These are phyloP conservation scores for Annona cherimola DNA, from an alignment of 164 flowering plant genomes.

Conservation along the genomic window DNA sequence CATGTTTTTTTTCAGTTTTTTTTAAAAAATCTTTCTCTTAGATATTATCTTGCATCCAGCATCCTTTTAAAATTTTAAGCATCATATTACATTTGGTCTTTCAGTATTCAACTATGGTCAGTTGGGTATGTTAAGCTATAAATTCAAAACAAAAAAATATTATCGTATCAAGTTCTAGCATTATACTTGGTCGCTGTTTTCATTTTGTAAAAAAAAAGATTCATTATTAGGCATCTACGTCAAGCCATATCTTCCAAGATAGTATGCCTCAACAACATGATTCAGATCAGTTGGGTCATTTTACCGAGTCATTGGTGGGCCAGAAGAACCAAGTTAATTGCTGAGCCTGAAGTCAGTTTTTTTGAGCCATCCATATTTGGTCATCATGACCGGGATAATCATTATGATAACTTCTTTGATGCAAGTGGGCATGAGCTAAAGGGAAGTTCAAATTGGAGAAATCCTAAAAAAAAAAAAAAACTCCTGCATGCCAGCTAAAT, in stretches of 20 bases:
- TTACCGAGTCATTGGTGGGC: constrained; percentile 78
- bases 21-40: too few relatives aligned
- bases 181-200: too few relatives aligned
- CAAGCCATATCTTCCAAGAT: constrained; percentile 48
- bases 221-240: constrained; percentile 67
- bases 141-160: too few relatives aligned
- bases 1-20: too few relatives aligned
- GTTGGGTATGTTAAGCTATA: too few relatives aligned
- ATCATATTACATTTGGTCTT: too few relatives aligned
- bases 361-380: constrained; percentile 41
- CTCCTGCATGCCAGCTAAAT: too few relatives aligned
- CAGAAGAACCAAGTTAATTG: constrained; percentile 27
- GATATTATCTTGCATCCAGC: too few relatives aligned
- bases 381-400: constrained; percentile 8
- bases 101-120: too few relatives aligned
- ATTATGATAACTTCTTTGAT: constrained; percentile 37
- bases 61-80: too few relatives aligned
- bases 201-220: constrained; percentile 6
- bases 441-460: constrained; percentile 44
- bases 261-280: constrained; percentile 52
- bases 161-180: too few relatives aligned
- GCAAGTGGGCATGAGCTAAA: constrained; percentile 53
- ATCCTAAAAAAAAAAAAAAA: background rate
- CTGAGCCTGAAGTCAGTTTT: constrained; percentile 52
- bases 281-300: constrained; percentile 12